These are phyloP conservation scores for Ogataea pini DNA, from an alignment of 805 yeast species.

Conservation along the genomic window DNA sequence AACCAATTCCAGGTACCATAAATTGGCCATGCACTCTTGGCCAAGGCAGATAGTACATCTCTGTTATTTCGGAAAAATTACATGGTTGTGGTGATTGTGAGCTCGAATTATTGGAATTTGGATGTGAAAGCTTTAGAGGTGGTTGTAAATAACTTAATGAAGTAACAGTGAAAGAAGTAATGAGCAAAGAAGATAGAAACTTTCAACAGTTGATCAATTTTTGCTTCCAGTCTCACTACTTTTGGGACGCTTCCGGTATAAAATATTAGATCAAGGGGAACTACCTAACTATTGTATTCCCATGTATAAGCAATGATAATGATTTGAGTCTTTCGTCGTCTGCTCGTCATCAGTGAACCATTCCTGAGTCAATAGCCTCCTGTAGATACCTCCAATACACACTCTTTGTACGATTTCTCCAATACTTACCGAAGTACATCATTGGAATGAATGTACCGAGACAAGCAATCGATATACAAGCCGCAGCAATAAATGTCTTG, in stretches of 20 bases:
- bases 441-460: slow-evolving; percentile 45
- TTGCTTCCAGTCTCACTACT: too few relatives aligned
- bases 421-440: slow-evolving; percentile 36
- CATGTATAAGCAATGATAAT: too few relatives aligned
- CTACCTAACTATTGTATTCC: too few relatives aligned
- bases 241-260: too few relatives aligned
- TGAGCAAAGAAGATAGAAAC: too few relatives aligned
- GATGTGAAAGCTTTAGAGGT: background rate
- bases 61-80: background rate
- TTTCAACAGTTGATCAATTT: too few relatives aligned
- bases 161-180: too few relatives aligned
- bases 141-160: background rate
- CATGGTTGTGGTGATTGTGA: background rate
- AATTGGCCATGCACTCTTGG: background rate
- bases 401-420: slow-evolving; percentile 36
- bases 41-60: slow-evolving; percentile 4
- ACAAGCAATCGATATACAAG: slow-evolving; percentile 48
- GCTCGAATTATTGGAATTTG: background rate
- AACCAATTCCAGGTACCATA: background rate
- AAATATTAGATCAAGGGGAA: too few relatives aligned
- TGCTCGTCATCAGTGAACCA: slow-evolving; percentile 10
- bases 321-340: too few relatives aligned
- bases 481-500: slow-evolving; percentile 56
- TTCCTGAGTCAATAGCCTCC: slow-evolving; percentile 26
- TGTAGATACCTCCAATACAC: slow-evolving; percentile 37